Evolutionary conservation across 768 basidiomycete species (phyloP), one percentile per base, ranked within the genome.

Genomic region (Mycena epipterygia): DNA sequence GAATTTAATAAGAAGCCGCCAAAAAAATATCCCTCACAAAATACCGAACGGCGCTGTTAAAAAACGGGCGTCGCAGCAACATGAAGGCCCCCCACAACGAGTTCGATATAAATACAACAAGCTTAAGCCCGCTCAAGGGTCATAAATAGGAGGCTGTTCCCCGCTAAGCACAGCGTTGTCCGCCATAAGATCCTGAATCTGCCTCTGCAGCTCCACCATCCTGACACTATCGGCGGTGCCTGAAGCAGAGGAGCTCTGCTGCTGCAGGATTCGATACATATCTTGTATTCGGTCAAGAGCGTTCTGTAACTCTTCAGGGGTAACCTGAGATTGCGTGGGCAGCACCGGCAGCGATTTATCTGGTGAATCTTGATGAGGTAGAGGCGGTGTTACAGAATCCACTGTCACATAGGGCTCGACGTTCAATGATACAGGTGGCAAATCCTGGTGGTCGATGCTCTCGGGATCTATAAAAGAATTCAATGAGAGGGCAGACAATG

Each of bases 271-370:
- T 13, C 21, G 46, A 23, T 61, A 63, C 68, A 60, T 70, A 32
- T 70, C 68, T 32, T 70, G 62, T 27, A 70, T 70, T 27, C 68
- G 46, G 33, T 59, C 62, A 63, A 64, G 12, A 3, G 55, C 68
- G 7, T 25, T 25, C 42, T 64, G 68, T n/a, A 64, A 30, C 56
- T 70, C 62, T 33, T 48, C 29, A 11, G 56, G 27, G 11, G 39
- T 52, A n/a, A 64, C 46, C 25, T 52, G 60, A 13, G 66, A 13
- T 23, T 30, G 35, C 8, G 29, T n/a, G 3, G 51, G 58, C 17
- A 41, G 29, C 37, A 29, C 33, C 27, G 53, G 35, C 32, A 66
- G 39, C 3, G 19, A 35, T 49, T 66, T 66, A 17, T 66, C 55
- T 17, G 51, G 41, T 5, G 55, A 14, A 53, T 33, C 33, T 14